Base-by-base conservation (phyloP, 495 filamentous ascomycete genomes). In the Barbatosphaeria neglecta region DNA sequence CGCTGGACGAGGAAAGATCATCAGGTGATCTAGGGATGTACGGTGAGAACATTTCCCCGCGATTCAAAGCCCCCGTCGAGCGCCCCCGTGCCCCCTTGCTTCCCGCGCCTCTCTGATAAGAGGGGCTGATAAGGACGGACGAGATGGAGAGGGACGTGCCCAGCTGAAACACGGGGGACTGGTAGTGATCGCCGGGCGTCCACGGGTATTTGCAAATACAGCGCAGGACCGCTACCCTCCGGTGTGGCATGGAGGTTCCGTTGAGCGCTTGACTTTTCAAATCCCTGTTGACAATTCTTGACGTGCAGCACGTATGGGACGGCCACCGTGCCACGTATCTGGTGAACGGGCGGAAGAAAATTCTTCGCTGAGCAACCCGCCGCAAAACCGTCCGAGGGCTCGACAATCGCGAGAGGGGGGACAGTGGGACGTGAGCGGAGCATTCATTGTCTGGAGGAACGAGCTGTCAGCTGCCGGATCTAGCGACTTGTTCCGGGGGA, bases 271-370 rank as follows among this genome's bases (percentile, higher is more conserved):
- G n/a, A n/a, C n/a, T n/a, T n/a, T n/a, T n/a, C n/a, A n/a, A n/a
- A n/a, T 33, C 41, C 41, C 33, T 24, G 45, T 49, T 38, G 35
- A 33, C 28, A 17, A 51, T 43, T 27, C 42, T 43, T 39, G 22
- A 49, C 44, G 40, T 46, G 33, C 25, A 24, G 22, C 23, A 35
- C 47, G 43, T 37, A 41, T 49, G 43, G 43, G 24, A 35, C 13
- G 13, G 31, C 13, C 31, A 35, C 16, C 9, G 31, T 35, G 31
- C 31, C 31, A 35, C 31, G 31, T 25, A 25, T n/a, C n/a, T n/a
- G n/a, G n/a, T 25, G 24, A 25, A 25, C 9, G 15, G 13, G 10
- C 15, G 9, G 9, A 33, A 33, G 28, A 6, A 11, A 11, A 11
- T 33, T 33, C 9, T 8, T 31, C 27, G 9, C 8, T 8, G 31